These are phyloP conservation scores for Prunus padus DNA, from an alignment of 306 rosid species.

Conservation along the genomic window DNA sequence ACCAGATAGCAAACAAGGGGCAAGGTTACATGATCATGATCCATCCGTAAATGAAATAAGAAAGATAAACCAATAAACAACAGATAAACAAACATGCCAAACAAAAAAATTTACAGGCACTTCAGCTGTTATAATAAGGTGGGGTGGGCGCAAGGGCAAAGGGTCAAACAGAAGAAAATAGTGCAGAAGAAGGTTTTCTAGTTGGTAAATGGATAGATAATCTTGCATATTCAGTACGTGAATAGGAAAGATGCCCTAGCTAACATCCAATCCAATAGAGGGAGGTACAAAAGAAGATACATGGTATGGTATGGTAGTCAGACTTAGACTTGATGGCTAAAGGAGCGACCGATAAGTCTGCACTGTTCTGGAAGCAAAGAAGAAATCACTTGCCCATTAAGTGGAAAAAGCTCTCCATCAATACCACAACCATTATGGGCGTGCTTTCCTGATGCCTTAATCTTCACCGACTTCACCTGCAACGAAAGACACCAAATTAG, in stretches of 20 bases:
- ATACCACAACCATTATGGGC: slow-evolving; percentile 90
- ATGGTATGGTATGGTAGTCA: slow-evolving; percentile 29
- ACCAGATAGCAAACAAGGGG: slow-evolving; percentile 17
- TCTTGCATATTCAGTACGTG: slow-evolving; percentile 15
- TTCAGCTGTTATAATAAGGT: slow-evolving; percentile 26
- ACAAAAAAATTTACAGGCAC: slow-evolving; percentile 44
- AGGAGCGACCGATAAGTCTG: slow-evolving; percentile 88
- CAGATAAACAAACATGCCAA: slow-evolving; percentile 17
- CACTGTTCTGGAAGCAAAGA: slow-evolving; percentile 96
- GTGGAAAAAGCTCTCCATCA: slow-evolving; percentile 95
- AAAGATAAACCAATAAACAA: slow-evolving; percentile 35
- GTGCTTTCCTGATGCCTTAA: slow-evolving; percentile 76
- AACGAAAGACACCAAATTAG: slow-evolving; percentile 21
- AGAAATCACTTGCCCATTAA: slow-evolving; percentile 78
- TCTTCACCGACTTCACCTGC: slow-evolving; percentile 92
- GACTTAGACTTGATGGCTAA: slow-evolving; percentile 39
- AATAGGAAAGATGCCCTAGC: slow-evolving; percentile 29
- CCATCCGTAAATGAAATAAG: slow-evolving; percentile 16
- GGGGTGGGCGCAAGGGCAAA: slow-evolving; percentile 6
- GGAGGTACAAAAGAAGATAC: slow-evolving; percentile 41
- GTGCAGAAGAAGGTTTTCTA: slow-evolving; percentile 23
- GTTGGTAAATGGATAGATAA: slow-evolving; percentile 13
- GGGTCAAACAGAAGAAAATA: slow-evolving; percentile 4
- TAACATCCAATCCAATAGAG: slow-evolving; percentile 37
- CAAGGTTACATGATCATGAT: slow-evolving; percentile 11